Base-by-base conservation (phyloP, 805 yeast genomes). In the Spathaspora sp. region DNA sequence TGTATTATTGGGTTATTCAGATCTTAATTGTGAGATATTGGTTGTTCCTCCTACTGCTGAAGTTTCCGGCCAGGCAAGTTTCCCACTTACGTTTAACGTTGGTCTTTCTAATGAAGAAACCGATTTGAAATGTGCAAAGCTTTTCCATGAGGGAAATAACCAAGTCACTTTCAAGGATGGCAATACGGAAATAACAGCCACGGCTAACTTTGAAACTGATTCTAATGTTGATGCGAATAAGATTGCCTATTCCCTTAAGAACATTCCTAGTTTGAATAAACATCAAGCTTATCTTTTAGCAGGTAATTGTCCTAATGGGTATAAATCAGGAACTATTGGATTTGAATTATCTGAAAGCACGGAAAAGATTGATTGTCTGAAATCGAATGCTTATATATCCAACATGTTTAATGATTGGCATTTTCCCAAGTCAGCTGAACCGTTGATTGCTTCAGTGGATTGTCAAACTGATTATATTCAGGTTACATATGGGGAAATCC, bases 301-400 rank as follows among this genome's bases (percentile, higher is more conserved):
- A 53, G 51, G 49, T 1, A 26, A 42, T 14, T 61, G 69, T 59
- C 42, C 58, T 1, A 54, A 48, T 18, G 70, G 70, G 19, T 60
- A 60, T 40, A 17, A 51, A 8, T 50, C 58, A 18, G 70, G 68
- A 42, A 52, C 51, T 0, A 29, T 67, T 35, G 71, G 68, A 0
- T 48, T 61, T 12, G 26, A 42, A 8, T 11, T 40, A 5, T 16
- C n/a, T 2, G 10, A 6, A 5, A 11, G 20, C 20, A 44, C 48
- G 2, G 50, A 49, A 8, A 18, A 43, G 17, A 46, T 63, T 17
- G 61, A 60, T 46, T 64, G 67, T 46, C 16, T 49, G 9, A 11
- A 52, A 0, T 48, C 52, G 1, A 49, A 55, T 29, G 57, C 52
- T 10, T 56, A 53, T 4, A 55, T 61, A 38, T 49, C 67, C 16